These are phyloP conservation scores for Xanthoconium purpureum DNA, from an alignment of 768 basidiomycete species.

Conservation along the genomic window DNA sequence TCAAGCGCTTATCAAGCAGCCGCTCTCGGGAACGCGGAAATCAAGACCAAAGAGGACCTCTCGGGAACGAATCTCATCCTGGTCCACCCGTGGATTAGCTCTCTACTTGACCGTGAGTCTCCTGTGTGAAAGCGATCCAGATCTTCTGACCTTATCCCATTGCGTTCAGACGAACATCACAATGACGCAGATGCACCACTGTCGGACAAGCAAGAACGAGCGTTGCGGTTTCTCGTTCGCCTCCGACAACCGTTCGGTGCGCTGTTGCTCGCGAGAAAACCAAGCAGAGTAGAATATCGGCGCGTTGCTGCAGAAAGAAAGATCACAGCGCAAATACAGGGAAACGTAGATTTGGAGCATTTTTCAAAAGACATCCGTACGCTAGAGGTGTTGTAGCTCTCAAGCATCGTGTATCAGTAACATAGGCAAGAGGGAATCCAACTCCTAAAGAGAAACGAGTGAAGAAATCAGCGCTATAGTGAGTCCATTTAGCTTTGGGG, in stretches of 20 bases:
- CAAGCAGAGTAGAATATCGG: background rate
- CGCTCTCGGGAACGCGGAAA: background rate
- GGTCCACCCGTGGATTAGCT: background rate
- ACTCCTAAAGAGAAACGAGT: slow-evolving; percentile 2
- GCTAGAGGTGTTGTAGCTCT: background rate
- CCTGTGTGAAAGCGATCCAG: background rate
- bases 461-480: slow-evolving; percentile 6
- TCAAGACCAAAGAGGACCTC: background rate
- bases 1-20: background rate
- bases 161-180: background rate
- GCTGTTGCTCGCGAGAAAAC: background rate
- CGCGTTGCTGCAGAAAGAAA: background rate
- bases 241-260: background rate
- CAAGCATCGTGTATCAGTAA: too few relatives aligned
- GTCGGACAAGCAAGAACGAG: background rate
- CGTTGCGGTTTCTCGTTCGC: background rate
- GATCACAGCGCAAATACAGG: background rate
- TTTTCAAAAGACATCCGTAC: background rate
- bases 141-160: background rate
- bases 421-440: slow-evolving; percentile 8
- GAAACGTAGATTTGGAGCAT: background rate
- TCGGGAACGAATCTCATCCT: background rate
- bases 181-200: background rate
- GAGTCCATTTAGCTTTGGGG: slow-evolving; percentile 9
- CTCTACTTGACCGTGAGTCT: background rate